A percentile compares a stretch with the other conserved stretches of the same genome.
phyloP scores from a whole-genome alignment of 2,329 filamentous ascomycete genomes.

The Fusarium temperatum region DNA sequence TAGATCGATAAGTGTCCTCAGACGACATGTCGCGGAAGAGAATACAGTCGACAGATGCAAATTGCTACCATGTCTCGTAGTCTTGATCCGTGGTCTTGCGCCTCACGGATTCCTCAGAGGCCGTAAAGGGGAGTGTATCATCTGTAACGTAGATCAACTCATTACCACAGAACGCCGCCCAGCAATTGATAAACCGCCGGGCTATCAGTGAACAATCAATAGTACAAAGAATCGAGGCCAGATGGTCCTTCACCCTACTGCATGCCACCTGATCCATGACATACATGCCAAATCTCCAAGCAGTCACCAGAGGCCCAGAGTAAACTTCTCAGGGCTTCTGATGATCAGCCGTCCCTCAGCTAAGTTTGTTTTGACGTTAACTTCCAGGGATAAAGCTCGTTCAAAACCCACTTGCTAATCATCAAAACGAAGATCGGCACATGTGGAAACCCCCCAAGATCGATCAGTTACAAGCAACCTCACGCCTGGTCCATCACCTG shows the following conservation, averaged over 20 bases:
- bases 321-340: neutral
- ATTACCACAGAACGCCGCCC: neutral
- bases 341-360: neutral
- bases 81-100: neutral
- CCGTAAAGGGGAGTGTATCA: neutral
- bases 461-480: neutral
- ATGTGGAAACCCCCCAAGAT: neutral
- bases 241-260: neutral
- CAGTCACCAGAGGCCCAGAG: neutral
- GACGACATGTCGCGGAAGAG: neutral
- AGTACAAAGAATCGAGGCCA: neutral
- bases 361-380: neutral
- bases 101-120: neutral
- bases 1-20: neutral
- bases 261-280: neutral
- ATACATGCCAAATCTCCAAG: neutral
- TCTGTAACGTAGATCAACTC: neutral
- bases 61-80: neutral
- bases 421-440: neutral
- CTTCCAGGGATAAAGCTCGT: neutral
- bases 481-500: neutral
- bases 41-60: neutral
- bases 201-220: neutral
- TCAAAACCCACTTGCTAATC: neutral
- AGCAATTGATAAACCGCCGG: neutral